Evolutionary conservation across 352 stramenopile genomes (phyloP).

Genomic region (Phytophthora crassamura): DNA sequence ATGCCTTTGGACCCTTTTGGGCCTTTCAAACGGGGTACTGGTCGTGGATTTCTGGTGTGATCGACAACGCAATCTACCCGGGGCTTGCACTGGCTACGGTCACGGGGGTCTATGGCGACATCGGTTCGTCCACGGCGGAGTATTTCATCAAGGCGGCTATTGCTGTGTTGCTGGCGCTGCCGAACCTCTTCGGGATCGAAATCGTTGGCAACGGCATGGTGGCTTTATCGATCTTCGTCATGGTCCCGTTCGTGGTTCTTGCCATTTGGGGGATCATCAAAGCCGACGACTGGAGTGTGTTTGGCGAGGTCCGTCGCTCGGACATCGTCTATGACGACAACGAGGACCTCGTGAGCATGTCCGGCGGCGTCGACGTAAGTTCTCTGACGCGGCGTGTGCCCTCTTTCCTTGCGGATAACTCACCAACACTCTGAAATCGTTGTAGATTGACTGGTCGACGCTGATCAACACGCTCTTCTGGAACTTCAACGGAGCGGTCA

Average conservation of each 20-base stretch:
- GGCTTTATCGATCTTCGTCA: constrained; percentile 84
- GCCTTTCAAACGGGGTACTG: constrained; percentile 84
- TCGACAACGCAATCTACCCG: constrained; percentile 94
- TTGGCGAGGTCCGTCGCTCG: constrained; percentile 45
- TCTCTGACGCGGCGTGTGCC: background rate
- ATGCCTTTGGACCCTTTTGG: constrained; percentile 91
- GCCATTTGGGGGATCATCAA: constrained; percentile 40
- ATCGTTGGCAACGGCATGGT: constrained; percentile 84
- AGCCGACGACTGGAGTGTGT: constrained; percentile 41
- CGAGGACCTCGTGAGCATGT: constrained; percentile 51
- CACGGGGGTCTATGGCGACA: constrained; percentile 43
- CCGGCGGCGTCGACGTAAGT: constrained; percentile 33
- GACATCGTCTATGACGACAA: constrained; percentile 44
- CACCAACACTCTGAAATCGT: too few species aligned
- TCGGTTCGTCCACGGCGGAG: constrained; percentile 36
- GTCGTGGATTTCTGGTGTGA: constrained; percentile 89
- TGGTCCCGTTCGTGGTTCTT: constrained; percentile 91
- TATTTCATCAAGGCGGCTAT: constrained; percentile 58
- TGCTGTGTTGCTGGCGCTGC: constrained; percentile 45
- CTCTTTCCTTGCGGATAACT: too few species aligned
- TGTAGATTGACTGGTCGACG: constrained; percentile 46
- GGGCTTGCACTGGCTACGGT: constrained; percentile 64
- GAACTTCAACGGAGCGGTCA: constrained; percentile 95
- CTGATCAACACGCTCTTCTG: constrained; percentile 96
- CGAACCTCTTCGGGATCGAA: constrained; percentile 68